Base-by-base conservation (phyloP, 139 green algal species). In the Raphidocelis subcapitata region DNA sequence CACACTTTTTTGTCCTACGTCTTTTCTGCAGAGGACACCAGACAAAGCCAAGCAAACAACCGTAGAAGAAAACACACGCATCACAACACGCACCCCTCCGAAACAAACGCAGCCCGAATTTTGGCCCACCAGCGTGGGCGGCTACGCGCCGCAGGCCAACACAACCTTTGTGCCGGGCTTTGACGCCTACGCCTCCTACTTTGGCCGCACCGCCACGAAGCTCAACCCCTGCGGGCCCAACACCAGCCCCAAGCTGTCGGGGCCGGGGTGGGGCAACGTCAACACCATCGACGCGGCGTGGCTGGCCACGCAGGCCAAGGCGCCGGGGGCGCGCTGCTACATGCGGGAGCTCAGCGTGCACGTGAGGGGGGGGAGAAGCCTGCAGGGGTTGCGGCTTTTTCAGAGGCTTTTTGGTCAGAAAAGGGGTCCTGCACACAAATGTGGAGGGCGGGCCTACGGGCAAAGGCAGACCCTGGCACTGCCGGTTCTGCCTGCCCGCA, bases 261-360 rank as follows among this genome's bases (percentile, higher is more conserved):
- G 70, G 33, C 70, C 70, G 28, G 70, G 70, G 16, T 77, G 70
- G 70, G 70, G 72, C 63, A 78, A 78, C 41, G 72, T 78, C 15
- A 78, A 78, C 72, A 78, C 72, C 3, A 63, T 71, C 44, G 72
- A 78, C 36, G 49, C 63, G 26, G 52, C n/a, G 60, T 78, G 62
- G 72, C 52, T 78, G 24, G 52, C 28, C 5, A 59, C 60, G 41
- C 41, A 49, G 41, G 41, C 41, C 41, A 49, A 49, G 41, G 41
- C 41, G 41, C 8, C 41, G 41, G 41, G 41, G 41, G 41, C 41
- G 41, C 41, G 41, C 41, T 78, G 72, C 52, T 72, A 65, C 36
- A 37, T 78, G 5, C 47, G 52, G 28, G 72, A 78, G 52, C 37
- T 49, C 20, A 77, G 65, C 69, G 65, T 62, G 31, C 69, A 74